phyloP scores from a whole-genome alignment of 2,329 filamentous ascomycete species.

The Fusarium agapanthi region DNA sequence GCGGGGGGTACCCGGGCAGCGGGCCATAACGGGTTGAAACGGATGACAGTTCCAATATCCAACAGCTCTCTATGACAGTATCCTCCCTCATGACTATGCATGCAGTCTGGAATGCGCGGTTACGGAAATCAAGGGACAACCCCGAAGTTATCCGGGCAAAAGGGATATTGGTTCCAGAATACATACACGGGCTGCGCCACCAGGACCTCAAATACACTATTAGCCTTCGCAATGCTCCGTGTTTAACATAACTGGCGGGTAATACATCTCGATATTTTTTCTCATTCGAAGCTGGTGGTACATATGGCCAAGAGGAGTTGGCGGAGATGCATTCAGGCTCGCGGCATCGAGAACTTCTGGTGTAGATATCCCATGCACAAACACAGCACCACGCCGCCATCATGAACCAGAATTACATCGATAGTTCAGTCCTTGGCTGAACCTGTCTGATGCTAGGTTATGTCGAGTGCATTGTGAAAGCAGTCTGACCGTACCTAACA shows the following conservation, averaged over 20 bases:
- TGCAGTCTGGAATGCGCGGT: constrained; percentile 3
- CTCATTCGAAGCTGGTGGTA: background rate
- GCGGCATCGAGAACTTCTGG: background rate
- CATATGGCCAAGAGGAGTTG: constrained; percentile 1
- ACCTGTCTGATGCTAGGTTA: background rate
- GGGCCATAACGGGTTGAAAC: constrained; percentile 15
- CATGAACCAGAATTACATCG: background rate
- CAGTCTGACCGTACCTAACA: background rate
- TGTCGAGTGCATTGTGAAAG: background rate
- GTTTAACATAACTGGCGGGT: constrained; percentile 24
- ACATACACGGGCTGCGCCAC: background rate
- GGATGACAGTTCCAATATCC: constrained; percentile 25
- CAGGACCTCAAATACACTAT: constrained; percentile 9
- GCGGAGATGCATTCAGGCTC: constrained; percentile 11
- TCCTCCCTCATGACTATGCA: constrained; percentile 24
- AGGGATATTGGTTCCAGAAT: constrained; percentile 1
- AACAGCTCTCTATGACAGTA: constrained; percentile 14
- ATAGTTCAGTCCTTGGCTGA: background rate
- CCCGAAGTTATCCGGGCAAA: constrained; percentile 20
- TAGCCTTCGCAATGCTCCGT: background rate
- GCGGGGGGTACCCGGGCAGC: constrained; percentile 19
- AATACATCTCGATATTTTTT: constrained; percentile 9
- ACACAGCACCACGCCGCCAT: background rate
- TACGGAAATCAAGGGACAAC: constrained; percentile 15
- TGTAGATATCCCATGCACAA: background rate